A percentile compares a stretch with the other conserved stretches of the same genome.
These are phyloP conservation scores for Aspergillus avenaceus DNA, from an alignment of 495 filamentous ascomycete species.

Conservation along the genomic window DNA sequence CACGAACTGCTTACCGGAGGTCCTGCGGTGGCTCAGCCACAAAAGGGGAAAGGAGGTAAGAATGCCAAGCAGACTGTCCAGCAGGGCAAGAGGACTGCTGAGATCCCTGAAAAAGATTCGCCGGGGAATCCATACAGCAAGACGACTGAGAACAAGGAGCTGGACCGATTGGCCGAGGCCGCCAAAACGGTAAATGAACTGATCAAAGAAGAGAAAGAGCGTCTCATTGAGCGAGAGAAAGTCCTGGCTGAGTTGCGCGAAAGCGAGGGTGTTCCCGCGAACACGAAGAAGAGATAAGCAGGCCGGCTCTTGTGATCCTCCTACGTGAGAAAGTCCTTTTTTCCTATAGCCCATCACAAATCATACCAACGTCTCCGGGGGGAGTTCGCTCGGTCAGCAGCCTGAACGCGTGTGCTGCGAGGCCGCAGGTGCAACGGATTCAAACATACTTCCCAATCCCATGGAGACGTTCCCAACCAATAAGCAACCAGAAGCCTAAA, in stretches of 20 bases:
- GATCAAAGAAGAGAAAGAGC: slow-evolving; percentile 62
- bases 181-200: slow-evolving; percentile 68
- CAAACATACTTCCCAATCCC: no score
- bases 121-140: slow-evolving; percentile 68
- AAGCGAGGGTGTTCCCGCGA: slow-evolving; percentile 39
- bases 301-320: not conserved
- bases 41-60: slow-evolving; percentile 42
- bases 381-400: not conserved
- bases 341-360: not conserved
- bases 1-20: slow-evolving; percentile 76
- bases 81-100: slow-evolving; percentile 57
- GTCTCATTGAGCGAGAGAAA: slow-evolving; percentile 58
- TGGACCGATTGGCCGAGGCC: slow-evolving; percentile 53
- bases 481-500: no score
- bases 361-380: not conserved
- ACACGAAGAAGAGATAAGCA: slow-evolving; percentile 40
- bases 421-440: no score
- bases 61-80: slow-evolving; percentile 43
- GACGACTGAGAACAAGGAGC: slow-evolving; percentile 68
- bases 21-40: slow-evolving; percentile 24
- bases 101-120: slow-evolving; percentile 62
- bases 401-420: not conserved
- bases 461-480: no score
- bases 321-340: not conserved
- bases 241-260: slow-evolving; percentile 60